Evolutionary conservation across 2,329 filamentous ascomycete species (phyloP), one percentile per base, ranked within the genome.

Genomic region (Sarocladiaceae sp.): DNA sequence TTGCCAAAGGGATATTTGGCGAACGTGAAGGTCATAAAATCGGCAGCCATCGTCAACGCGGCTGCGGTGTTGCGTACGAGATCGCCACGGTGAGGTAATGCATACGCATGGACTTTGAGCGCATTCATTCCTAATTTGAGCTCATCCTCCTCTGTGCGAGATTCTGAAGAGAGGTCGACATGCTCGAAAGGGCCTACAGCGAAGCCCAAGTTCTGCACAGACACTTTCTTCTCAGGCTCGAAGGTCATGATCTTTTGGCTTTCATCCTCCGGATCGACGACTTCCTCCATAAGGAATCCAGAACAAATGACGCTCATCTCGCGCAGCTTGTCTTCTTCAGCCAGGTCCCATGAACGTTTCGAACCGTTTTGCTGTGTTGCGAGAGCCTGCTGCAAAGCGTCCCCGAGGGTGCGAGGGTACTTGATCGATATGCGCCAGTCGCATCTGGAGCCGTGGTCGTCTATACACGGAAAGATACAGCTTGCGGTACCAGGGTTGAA

Each of bases 121-220:
- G 90, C 89, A 57, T 88, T 94, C 51, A 85, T 81, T 3, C 88
- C 88, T 45, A 98, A 78, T 60, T 90, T 88, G 54, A 94, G 88
- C 57, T 96, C 90, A 52, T 95, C 88, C 53, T 94, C 88, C 50
- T 88, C 88, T 35, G 90, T 88, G 42, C 94, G 82, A 55, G 88
- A 95, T 53, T 91, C 86, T 2, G 88, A 85, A 50, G 72, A 80
- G 4, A 98, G 72, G 58, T 96, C 88, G 44, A 97, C 83, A 53
- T 91, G 85, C 62, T 97, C 89, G 59, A 98, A 98, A 0, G 94
- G 93, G 0, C 94, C 93, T 45, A 97, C 79, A 2, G 89, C 87
- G 61, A 98, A 95, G 4, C 90, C 91, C 51, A 98, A 82, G 59
- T 97, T 91, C 50, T 90, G 85, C 2, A 91, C 84, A 1, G 89